Evolutionary conservation across 73 alveolate genomes (phyloP).

Genomic region (Urostyla sp.): DNA sequence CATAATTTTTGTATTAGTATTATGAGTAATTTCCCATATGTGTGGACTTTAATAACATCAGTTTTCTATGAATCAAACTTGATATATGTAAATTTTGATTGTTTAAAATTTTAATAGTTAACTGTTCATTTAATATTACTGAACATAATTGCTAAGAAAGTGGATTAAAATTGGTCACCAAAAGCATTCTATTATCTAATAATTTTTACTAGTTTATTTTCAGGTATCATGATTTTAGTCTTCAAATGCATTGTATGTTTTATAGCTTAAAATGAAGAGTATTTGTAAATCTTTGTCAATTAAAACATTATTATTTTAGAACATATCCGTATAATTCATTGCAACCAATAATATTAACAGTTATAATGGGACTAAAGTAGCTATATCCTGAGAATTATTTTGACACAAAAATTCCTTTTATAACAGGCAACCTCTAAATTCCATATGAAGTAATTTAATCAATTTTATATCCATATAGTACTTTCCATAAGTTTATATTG

Average conservation of each 20-base stretch:
- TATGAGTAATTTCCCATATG: not conserved
- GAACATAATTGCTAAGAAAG: not conserved
- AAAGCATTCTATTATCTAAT: not conserved
- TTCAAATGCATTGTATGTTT: not conserved
- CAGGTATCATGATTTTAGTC: not conserved
- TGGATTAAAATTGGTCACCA: slow-evolving; percentile 9
- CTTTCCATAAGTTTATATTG: slow-evolving; percentile 24
- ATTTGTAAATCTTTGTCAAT: not conserved
- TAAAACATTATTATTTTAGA: not conserved
- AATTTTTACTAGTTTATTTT: not conserved
- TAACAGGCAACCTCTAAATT: slow-evolving; percentile 12
- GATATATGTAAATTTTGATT: not conserved
- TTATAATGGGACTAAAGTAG: slow-evolving; percentile 13
- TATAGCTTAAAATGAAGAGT: not conserved
- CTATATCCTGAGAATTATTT: slow-evolving; percentile 1
- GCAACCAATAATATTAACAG: not conserved
- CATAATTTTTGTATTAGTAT: not conserved
- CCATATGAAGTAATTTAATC: slow-evolving; percentile 4
- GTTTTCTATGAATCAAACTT: slow-evolving; percentile 1
- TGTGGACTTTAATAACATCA: slow-evolving; percentile 42
- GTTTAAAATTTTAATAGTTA: not conserved
- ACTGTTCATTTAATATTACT: not conserved
- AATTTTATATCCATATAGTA: not conserved
- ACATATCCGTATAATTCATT: not conserved
- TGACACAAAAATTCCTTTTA: slow-evolving; percentile 27